Base-by-base conservation (phyloP, 1,139 yeast species). In the Yamadazyma trypodendri region DNA sequence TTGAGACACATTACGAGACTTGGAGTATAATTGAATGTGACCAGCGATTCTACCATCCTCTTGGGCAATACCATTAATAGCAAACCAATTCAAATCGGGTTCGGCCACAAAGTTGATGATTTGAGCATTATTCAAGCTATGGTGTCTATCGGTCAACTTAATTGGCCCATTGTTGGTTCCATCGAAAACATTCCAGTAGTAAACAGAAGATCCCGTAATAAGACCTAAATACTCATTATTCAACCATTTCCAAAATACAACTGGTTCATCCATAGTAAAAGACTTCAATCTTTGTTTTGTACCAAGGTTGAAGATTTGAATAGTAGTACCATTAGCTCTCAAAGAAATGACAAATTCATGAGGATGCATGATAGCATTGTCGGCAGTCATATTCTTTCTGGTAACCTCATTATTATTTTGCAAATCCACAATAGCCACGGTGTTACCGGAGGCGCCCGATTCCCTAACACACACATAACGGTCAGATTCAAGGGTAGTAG, bases 281-380 rank as follows among this genome's bases (percentile, higher is more conserved):
- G 95, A 85, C 71, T 90, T 90, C 59, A 94, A 75, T 58, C 96
- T 80, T 62, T 88, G 90, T 64, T 90, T 89, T 23, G 89, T 69
- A 36, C 81, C 88, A 55, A 94, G 75, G 63, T 94, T 88, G 68
- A 92, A 95, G 51, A 92, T 86, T 69, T 92, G 98, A 46, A 90
- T 77, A 31, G 96, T 89, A 39, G 96, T 88, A 48, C 97, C 97
- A 56, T 90, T 94, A 33, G 98, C 97, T 58, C 97, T 78, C 49
- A 94, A 78, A 16, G 96, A 89, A 52, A 94, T 90, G 49, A 92
- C 90, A 64, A 82, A 79, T 61, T 88, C 84, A 21, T 69, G 60
- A 13, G 98, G 97, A 62, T 90, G 96, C 95, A 94, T 84, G 58
- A 94, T 92, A 36, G 97, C 97, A 48, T 90, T 86, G 65, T 94